A percentile compares a stretch with the other conserved stretches of the same genome.
phyloP scores from a whole-genome alignment of 2,329 filamentous ascomycete species.

The Dryadomyces sulphureus region DNA sequence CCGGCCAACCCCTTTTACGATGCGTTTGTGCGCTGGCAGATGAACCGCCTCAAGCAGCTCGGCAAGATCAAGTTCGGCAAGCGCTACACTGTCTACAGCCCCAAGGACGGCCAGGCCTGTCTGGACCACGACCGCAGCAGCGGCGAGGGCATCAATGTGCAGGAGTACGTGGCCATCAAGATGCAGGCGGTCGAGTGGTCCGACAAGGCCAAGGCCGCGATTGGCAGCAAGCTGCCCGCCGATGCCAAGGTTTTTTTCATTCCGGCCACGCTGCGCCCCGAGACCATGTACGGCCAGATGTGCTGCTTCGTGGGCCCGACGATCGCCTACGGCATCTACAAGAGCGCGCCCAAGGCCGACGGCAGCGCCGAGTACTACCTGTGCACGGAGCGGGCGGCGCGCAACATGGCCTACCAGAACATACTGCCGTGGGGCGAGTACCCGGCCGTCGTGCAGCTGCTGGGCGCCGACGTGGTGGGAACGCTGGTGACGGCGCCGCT shows the following conservation, averaged over 20 bases:
- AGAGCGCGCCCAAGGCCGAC: slow-evolving; percentile 34
- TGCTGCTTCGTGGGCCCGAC: slow-evolving; percentile 91
- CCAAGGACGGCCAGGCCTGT: slow-evolving; percentile 77
- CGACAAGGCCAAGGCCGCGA: slow-evolving; percentile 51
- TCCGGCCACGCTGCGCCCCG: slow-evolving; percentile 77
- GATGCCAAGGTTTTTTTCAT: slow-evolving; percentile 76
- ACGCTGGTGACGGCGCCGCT: slow-evolving; percentile 83
- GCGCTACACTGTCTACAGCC: slow-evolving; percentile 22
- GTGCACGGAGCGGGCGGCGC: slow-evolving; percentile 40
- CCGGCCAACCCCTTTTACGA: slow-evolving; percentile 97
- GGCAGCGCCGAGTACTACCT: slow-evolving; percentile 66
- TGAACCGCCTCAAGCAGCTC: slow-evolving; percentile 78
- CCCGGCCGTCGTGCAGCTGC: slow-evolving; percentile 59
- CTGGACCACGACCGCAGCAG: slow-evolving; percentile 75
- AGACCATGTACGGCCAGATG: slow-evolving; percentile 98
- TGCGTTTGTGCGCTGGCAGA: slow-evolving; percentile 91
- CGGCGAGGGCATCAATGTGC: slow-evolving; percentile 69
- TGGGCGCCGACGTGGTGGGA: slow-evolving; percentile 69
- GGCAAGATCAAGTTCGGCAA: slow-evolving; percentile 88
- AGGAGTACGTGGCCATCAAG: slow-evolving; percentile 90
- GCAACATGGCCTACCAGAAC: slow-evolving; percentile 94
- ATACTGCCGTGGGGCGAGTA: slow-evolving; percentile 54
- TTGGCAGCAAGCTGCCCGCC: slow-evolving; percentile 66
- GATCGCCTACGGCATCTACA: slow-evolving; percentile 78
- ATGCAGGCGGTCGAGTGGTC: slow-evolving; percentile 85